Conservation (phyloP, 768 basidiomycete genomes). For the Termitomyces sp. region DNA sequence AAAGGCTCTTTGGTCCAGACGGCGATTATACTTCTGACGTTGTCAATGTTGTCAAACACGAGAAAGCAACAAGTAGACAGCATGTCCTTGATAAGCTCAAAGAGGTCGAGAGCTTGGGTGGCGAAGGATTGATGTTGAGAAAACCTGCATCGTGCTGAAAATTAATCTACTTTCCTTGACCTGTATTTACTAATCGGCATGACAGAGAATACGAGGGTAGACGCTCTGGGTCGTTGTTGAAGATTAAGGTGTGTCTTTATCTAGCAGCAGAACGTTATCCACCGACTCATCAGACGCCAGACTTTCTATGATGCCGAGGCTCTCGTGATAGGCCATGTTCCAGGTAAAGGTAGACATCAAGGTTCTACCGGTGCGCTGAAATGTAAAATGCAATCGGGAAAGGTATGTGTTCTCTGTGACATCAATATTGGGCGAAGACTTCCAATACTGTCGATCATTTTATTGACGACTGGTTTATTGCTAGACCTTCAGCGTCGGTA, state of each 20-base stretch:
- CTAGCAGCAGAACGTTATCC: background rate
- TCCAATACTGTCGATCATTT: background rate
- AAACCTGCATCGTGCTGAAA: conserved; percentile 41
- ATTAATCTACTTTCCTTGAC: background rate
- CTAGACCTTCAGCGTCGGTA: conserved; percentile 52
- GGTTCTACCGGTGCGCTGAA: conserved; percentile 45
- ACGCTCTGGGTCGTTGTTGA: conserved; percentile 43
- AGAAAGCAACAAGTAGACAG: conserved; percentile 33
- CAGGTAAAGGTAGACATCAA: conserved; percentile 45
- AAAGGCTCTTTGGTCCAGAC: conserved; percentile 39
- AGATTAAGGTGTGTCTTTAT: conserved; percentile 38
- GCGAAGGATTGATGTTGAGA: conserved; percentile 56
- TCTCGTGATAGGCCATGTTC: conserved; percentile 49
- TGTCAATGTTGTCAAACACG: conserved; percentile 44
- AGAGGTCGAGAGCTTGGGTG: conserved; percentile 47
- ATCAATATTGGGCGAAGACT: background rate
- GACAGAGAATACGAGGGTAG: conserved; percentile 42
- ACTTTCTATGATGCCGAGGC: conserved; percentile 61
- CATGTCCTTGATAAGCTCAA: conserved; percentile 52
- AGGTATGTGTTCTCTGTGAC: conserved; percentile 28
- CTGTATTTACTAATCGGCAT: background rate
- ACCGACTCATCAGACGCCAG: conserved; percentile 14
- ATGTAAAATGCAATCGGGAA: conserved; percentile 56
- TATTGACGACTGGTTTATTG: background rate
- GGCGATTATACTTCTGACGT: conserved; percentile 37